Evolutionary conservation across 2,329 filamentous ascomycete species (phyloP).

Genomic region (Aspergillus unguis): DNA sequence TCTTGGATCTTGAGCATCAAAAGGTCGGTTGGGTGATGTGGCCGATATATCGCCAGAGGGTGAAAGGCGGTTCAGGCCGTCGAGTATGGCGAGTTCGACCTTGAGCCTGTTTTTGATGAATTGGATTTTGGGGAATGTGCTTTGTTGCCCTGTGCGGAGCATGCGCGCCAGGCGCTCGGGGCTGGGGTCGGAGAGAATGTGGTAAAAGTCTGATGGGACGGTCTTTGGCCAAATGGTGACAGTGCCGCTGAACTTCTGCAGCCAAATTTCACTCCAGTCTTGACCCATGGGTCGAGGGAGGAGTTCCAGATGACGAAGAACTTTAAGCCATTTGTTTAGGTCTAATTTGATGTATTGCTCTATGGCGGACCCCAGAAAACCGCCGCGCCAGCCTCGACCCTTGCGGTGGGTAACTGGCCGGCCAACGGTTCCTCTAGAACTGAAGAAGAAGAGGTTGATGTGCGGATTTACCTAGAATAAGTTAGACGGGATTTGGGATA

Average conservation of each 20-base stretch:
- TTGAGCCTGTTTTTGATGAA: conserved; percentile 86
- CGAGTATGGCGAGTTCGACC: conserved; percentile 67
- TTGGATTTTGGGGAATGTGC: conserved; percentile 84
- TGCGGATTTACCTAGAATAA: conserved; percentile 78
- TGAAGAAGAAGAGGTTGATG: conserved; percentile 99
- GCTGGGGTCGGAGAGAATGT: conserved; percentile 82
- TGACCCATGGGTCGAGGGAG: conserved; percentile 86
- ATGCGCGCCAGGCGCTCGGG: conserved; percentile 73
- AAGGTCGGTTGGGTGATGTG: conserved; percentile 29
- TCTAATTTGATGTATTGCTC: conserved; percentile 97
- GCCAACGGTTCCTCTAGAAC: conserved; percentile 84
- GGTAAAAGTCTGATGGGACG: conserved; percentile 71
- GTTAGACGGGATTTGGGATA: conserved; percentile 24
- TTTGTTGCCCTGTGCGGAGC: conserved; percentile 86
- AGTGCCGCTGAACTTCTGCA: conserved; percentile 90
- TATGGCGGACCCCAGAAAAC: conserved; percentile 84
- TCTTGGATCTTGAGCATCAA: conserved; percentile 5
- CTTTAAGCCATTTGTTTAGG: conserved; percentile 95
- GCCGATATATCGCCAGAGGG: conserved; percentile 23
- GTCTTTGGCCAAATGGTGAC: conserved; percentile 95
- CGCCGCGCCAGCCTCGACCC: conserved; percentile 91
- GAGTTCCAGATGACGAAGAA: conserved; percentile 86
- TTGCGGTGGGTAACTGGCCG: conserved; percentile 90
- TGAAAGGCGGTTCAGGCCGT: conserved; percentile 47
- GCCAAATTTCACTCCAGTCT: conserved; percentile 95